Evolutionary conservation across 176 grass and related monocot species (phyloP), one percentile per base, ranked within the genome.

Genomic region (Neostapfia colusana): DNA sequence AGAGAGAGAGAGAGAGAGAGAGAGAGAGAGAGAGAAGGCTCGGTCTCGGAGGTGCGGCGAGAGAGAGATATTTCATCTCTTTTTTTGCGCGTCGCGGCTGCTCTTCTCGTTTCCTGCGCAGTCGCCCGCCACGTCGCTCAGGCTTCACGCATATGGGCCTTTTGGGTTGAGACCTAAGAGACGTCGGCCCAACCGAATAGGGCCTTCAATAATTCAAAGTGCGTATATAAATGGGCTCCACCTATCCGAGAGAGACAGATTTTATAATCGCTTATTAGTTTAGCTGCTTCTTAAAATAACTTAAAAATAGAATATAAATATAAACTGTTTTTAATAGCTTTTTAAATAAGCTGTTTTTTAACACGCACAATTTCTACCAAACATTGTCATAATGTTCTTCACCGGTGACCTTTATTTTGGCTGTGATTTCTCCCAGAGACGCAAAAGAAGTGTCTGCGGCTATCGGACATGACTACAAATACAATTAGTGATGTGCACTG

Each of bases 131-230:
- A 0, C 55, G 55, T 56, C 6, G 6, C 5, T 14, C 26, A 6
- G 58, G 4, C 70, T 56, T 41, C 36, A 59, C 71, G 54, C n/a
- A 16, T 59, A 73, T 56, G 38, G 39, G 37, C 64, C 26, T 42
- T 40, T 25, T 67, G 24, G 25, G 9, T 57, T 1, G 54, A 1
- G 17, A 8, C 50, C 3, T 1, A 2, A 31, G 31, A 31, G n/a
- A 31, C 31, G 31, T 31, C 31, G 31, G 31, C 3, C 31, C 2
- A 31, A 31, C 3, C 31, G 2, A 31, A 31, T 31, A n/a, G 31
- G 31, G 31, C 31, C 31, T 31, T 31, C 31, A 31, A 31, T 31
- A 31, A 3, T 31, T 31, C 31, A 31, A 31, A 31, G 31, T 31
- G 31, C 3, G 31, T 31, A 3, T 3, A 31, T 31, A 31, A 31